phyloP scores from a whole-genome alignment of 73 alveolate species.

The Durusdinium trenchii region DNA sequence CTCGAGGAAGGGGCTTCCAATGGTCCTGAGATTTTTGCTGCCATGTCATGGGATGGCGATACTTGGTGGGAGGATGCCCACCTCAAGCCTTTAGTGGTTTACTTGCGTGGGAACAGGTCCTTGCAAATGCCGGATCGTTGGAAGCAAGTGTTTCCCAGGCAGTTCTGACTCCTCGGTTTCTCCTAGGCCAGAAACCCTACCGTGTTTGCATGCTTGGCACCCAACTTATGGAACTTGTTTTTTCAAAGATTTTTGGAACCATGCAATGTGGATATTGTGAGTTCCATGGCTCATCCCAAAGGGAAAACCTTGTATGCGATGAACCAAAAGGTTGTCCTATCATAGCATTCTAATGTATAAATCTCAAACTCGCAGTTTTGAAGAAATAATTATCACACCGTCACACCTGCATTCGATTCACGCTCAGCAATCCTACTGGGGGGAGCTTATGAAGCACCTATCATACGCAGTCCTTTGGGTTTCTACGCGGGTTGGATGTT shows the following conservation, averaged over 20 bases:
- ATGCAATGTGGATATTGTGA: too few species aligned
- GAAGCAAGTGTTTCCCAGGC: constrained; percentile 16
- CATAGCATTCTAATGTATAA: too few species aligned
- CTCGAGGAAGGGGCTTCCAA: background rate
- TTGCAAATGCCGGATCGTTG: background rate
- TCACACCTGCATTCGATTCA: too few species aligned
- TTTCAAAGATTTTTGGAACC: background rate
- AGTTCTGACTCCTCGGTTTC: background rate
- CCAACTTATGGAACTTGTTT: background rate
- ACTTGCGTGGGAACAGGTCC: constrained; percentile 35
- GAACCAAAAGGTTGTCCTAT: too few species aligned
- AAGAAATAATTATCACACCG: too few species aligned
- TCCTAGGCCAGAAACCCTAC: background rate
- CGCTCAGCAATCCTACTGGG: too few species aligned
- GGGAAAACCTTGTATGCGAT: too few species aligned
- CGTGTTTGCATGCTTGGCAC: background rate
- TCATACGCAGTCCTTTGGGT: too few species aligned
- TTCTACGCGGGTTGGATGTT: too few species aligned
- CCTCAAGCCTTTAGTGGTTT: background rate
- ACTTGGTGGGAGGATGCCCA: constrained; percentile 11
- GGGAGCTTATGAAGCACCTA: too few species aligned
- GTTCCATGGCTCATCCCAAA: too few species aligned
- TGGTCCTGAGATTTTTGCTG: constrained; percentile 6
- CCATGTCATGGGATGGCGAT: background rate
- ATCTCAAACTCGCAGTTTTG: too few species aligned